phyloP scores from a whole-genome alignment of 306 rosid genomes.

The Fragaria ananassa region DNA sequence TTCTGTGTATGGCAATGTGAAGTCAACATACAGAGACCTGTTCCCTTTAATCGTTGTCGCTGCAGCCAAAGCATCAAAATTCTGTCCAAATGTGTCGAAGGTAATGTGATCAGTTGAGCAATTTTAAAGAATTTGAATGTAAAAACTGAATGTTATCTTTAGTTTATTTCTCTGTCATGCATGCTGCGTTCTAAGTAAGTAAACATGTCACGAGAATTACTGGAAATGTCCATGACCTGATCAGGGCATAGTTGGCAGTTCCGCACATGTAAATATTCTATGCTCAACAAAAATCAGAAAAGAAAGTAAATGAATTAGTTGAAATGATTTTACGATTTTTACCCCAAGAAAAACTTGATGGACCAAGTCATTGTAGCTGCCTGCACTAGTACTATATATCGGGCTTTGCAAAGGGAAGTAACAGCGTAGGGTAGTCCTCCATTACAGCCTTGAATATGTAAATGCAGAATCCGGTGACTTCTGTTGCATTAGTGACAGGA shows the following conservation, averaged over 20 bases:
- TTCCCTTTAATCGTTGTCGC: constrained; percentile 24
- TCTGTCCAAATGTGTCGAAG: background rate
- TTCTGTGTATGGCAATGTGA: constrained; percentile 21
- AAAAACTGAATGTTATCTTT: no score
- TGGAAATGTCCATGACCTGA: no score
- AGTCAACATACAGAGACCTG: background rate
- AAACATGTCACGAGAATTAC: no score
- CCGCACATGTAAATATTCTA: no score
- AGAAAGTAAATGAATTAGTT: no score
- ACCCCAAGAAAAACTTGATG: constrained; percentile 26
- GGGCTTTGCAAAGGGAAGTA: constrained; percentile 10
- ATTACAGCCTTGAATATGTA: constrained; percentile 20
- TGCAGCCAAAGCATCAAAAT: constrained; percentile 44
- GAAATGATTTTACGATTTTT: no score
- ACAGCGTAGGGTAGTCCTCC: constrained; percentile 23
- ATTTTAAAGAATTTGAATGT: no score
- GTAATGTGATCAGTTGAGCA: no score
- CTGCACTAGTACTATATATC: background rate
- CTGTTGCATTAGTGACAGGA: background rate
- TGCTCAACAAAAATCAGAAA: no score
- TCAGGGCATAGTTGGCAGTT: no score
- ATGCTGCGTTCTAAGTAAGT: no score
- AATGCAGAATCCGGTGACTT: constrained; percentile 15
- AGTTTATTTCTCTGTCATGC: no score
- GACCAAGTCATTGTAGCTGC: constrained; percentile 18